Conservation (phyloP, 257 asterid species). For the Solanum pinnatisectum region DNA sequence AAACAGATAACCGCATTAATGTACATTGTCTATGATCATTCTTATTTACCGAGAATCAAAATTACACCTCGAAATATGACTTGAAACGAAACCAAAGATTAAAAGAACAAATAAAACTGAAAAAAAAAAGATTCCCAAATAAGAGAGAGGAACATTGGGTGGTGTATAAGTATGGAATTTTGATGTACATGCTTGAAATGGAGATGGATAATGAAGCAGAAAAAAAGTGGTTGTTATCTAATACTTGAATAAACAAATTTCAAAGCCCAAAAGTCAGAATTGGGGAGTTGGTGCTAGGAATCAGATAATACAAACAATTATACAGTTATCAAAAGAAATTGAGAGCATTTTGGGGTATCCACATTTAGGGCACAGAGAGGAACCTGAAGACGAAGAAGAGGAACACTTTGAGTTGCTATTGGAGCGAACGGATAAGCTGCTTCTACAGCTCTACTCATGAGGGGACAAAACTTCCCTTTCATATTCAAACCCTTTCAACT, state of each 20-base stretch:
- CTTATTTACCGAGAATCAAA: not conserved
- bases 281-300: not conserved
- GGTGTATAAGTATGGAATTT: not conserved
- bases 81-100: not conserved
- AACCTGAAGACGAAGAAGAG: not conserved
- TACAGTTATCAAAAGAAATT: not conserved
- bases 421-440: not conserved
- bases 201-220: not conserved
- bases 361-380: not conserved
- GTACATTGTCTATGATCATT: not conserved
- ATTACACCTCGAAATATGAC: not conserved
- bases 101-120: no score
- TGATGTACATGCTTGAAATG: not conserved
- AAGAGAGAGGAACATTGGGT: not conserved
- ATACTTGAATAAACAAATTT: not conserved
- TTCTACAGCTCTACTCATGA: not conserved
- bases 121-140: not conserved
- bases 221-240: not conserved
- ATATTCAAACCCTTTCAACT: not conserved
- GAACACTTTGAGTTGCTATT: not conserved
- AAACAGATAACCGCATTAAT: not conserved
- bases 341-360: not conserved
- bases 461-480: not conserved
- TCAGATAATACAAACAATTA: not conserved
- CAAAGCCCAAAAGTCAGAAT: not conserved